A percentile compares a stretch with the other conserved stretches of the same genome.
These are phyloP conservation scores for Flueggea neowawraea DNA, from an alignment of 441 rosid genomes.

Conservation along the genomic window DNA sequence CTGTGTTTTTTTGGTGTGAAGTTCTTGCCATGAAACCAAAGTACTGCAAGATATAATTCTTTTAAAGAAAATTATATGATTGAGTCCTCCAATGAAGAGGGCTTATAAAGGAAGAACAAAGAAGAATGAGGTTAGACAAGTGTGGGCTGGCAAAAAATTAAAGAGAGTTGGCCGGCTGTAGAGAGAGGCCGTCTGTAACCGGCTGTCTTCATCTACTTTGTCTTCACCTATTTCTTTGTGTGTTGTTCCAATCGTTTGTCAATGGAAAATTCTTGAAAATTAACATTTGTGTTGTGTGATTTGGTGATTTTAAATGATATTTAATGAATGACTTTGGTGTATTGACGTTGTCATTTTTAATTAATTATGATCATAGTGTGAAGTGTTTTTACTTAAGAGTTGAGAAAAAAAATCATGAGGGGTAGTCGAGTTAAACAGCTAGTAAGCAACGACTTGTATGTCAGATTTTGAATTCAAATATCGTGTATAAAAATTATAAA, in stretches of 20 bases:
- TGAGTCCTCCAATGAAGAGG: constrained; percentile 28
- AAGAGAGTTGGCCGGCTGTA: constrained; percentile 34
- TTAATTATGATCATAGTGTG: not conserved
- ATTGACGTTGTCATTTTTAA: constrained; percentile 6
- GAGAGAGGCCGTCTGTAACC: constrained; percentile 47
- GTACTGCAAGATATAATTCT: not conserved
- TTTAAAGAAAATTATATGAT: constrained; percentile 11
- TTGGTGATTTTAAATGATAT: not conserved
- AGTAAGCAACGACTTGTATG: too few species aligned
- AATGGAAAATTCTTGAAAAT: not conserved
- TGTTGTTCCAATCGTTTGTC: constrained; percentile 18
- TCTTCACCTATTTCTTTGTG: constrained; percentile 26
- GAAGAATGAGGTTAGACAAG: constrained; percentile 13
- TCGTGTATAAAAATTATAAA: too few species aligned
- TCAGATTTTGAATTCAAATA: too few species aligned
- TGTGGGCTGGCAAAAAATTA: constrained; percentile 25
- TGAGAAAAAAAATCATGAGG: too few species aligned
- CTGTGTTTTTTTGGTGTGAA: constrained; percentile 9
- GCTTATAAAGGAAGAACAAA: constrained; percentile 27
- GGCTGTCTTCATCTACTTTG: constrained; percentile 32
- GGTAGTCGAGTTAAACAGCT: too few species aligned
- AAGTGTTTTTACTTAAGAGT: too few species aligned
- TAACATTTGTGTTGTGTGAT: not conserved
- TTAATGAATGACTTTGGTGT: not conserved
- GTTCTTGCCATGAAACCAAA: not conserved